phyloP scores from a whole-genome alignment of 495 filamentous ascomycete genomes.

The Penicillium diatomitis region DNA sequence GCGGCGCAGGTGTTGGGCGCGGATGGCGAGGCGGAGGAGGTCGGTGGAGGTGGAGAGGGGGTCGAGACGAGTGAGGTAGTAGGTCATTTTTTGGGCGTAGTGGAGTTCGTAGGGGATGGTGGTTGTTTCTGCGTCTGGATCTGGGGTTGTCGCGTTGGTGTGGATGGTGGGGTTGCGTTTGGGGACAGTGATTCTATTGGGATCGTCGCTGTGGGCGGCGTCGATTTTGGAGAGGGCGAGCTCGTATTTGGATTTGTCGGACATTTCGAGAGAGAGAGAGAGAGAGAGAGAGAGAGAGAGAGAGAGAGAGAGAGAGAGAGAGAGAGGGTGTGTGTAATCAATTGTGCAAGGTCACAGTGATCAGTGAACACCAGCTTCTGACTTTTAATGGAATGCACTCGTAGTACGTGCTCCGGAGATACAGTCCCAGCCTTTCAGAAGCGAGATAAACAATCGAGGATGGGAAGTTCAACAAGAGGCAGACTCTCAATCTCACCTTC shows the following conservation, averaged over 20 bases:
- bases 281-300: not conserved
- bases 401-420: too few relatives aligned
- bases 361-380: too few relatives aligned
- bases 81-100: conserved; percentile 70
- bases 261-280: conserved; percentile 8
- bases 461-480: too few relatives aligned
- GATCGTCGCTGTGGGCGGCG: conserved; percentile 62
- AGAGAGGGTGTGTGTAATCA: too few relatives aligned
- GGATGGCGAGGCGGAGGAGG: conserved; percentile 59
- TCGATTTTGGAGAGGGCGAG: conserved; percentile 57
- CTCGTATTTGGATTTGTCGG: conserved; percentile 25
- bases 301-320: not conserved
- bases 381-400: too few relatives aligned
- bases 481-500: too few relatives aligned
- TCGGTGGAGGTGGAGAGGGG: conserved; percentile 54
- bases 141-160: too few relatives aligned
- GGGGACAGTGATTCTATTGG: conserved; percentile 30
- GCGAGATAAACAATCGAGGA: too few relatives aligned
- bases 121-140: not conserved
- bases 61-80: conserved; percentile 47
- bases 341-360: too few relatives aligned
- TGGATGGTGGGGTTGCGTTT: not conserved
- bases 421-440: too few relatives aligned
- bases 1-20: conserved; percentile 72
- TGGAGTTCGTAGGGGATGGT: conserved; percentile 61